Base-by-base conservation (phyloP, 169 alveolate genomes). In the Eimeria sp. region DNA sequence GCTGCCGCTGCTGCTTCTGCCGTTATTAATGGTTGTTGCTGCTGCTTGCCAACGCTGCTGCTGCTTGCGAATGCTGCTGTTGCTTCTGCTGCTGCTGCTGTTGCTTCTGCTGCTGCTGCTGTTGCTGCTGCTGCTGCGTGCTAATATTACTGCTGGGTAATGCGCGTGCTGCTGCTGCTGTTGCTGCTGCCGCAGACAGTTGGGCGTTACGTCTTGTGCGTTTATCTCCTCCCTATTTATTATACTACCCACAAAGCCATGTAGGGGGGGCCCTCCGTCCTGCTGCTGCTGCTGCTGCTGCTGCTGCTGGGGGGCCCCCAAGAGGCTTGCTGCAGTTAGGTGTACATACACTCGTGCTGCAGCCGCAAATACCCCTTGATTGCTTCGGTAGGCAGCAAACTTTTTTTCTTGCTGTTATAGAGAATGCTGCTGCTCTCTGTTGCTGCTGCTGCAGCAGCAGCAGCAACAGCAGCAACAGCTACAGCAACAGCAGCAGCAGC, bases 161-260 rank as follows among this genome's bases (percentile, higher is more conserved):
- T 4, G 16, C 61, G 10, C 0, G 10, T 54, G 20, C n/a, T 18
- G 13, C 51, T 27, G 84, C 51, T 73, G 84, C 9, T 73, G 84
- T 57, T 73, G 84, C 84, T 73, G 84, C 84, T 27, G 84, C 84
- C 7, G 84, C 84, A 73, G 84, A 73, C 84, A 73, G 27, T 25
- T 73, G 84, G 84, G 43, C 40, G 6, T 10, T 30, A 14, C 84
- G 84, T 27, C 11, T 40, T 11, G 51, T 73, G 84, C 84, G 84
- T 27, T 18, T 73, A 4, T 27, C 84, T 7, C 84, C 84, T 9
- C 84, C 84, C 20, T 40, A 30, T 20, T 49, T 73, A 10, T 57
- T 73, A 9, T 73, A 73, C 5, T 73, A 73, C 30, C 22, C 40
- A 0, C 51, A 27, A 49, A 49, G 51, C 5, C 51, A 7, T 14